Percentiles rank a stretch among this genome's conserved stretches.
These are phyloP conservation scores for Cyclotella baltica DNA, from an alignment of 108 stramenopile species.

Conservation along the genomic window DNA sequence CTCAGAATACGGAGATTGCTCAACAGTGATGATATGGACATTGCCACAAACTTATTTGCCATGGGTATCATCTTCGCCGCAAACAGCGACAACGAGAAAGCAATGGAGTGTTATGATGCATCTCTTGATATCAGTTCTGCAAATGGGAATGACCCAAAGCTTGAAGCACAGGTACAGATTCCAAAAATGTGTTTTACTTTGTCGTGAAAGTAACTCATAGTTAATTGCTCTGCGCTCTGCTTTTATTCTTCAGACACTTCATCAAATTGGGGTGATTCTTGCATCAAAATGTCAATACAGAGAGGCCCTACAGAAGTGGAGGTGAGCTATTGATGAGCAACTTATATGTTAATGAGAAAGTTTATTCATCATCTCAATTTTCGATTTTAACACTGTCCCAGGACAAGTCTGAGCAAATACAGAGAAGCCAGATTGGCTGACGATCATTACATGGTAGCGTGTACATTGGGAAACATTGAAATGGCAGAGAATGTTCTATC, in stretches of 20 bases:
- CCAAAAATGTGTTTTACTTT: not conserved
- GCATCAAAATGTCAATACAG: conserved; percentile 44
- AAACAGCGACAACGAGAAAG: conserved; percentile 42
- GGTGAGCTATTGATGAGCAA: not conserved
- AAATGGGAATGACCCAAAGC: conserved; percentile 39
- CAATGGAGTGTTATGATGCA: conserved; percentile 54
- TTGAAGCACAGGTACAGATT: conserved; percentile 53
- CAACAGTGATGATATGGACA: conserved; percentile 48
- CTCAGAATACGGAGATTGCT: conserved; percentile 52
- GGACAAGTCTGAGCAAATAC: conserved; percentile 53
- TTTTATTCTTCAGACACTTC: conserved; percentile 41
- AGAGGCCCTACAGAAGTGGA: conserved; percentile 63
- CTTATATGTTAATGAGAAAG: not conserved
- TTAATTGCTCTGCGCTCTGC: not conserved
- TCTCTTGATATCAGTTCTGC: conserved; percentile 46
- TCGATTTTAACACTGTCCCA: not conserved
- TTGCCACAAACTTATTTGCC: conserved; percentile 59
- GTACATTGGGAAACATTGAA: conserved; percentile 65
- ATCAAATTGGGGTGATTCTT: conserved; percentile 64
- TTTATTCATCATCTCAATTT: not conserved
- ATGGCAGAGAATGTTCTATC: conserved; percentile 60
- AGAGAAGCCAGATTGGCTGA: conserved; percentile 60
- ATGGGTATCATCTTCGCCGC: conserved; percentile 62
- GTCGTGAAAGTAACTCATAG: not conserved
- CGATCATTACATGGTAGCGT: conserved; percentile 62